A percentile compares a stretch with the other conserved stretches of the same genome.
Evolutionary conservation across 1,284 basidiomycete species (phyloP).

Genomic region (Ganoderma boninense): DNA sequence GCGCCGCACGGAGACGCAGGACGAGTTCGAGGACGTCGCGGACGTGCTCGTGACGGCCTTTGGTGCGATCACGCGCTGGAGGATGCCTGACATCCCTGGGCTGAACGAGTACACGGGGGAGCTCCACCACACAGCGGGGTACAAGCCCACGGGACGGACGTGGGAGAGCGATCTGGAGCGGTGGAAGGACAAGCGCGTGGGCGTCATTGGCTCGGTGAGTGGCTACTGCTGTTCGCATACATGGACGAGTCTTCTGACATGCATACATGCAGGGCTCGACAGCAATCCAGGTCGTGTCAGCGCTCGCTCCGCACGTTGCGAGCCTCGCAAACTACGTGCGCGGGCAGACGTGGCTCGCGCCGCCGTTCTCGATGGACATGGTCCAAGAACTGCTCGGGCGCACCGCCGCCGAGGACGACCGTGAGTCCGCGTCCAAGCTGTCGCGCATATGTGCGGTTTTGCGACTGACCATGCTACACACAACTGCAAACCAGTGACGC

Average conservation of each 20-base stretch:
- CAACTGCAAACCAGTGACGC: slow-evolving; percentile 45
- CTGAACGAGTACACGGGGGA: slow-evolving; percentile 58
- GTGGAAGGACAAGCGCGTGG: slow-evolving; percentile 15
- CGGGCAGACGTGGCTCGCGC: slow-evolving; percentile 67
- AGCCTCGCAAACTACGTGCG: slow-evolving; percentile 65
- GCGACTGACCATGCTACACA: too few relatives aligned
- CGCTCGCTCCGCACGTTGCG: slow-evolving; percentile 61
- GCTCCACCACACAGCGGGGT: slow-evolving; percentile 63
- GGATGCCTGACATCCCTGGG: slow-evolving; percentile 66
- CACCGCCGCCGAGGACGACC: slow-evolving; percentile 42
- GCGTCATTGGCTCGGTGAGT: slow-evolving; percentile 10
- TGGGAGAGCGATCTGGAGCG: slow-evolving; percentile 51
- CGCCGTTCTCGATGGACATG: slow-evolving; percentile 53
- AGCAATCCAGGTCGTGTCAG: slow-evolving; percentile 67
- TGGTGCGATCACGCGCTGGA: slow-evolving; percentile 60
- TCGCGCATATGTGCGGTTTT: too few relatives aligned
- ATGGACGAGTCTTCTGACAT: neutral
- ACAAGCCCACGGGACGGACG: slow-evolving; percentile 54
- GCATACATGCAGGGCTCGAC: slow-evolving; percentile 58
- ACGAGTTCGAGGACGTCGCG: slow-evolving; percentile 58
- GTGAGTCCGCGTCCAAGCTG: slow-evolving; percentile 44
- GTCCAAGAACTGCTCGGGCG: slow-evolving; percentile 49
- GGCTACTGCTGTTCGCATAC: too few relatives aligned
- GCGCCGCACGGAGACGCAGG: slow-evolving; percentile 42
- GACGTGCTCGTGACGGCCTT: slow-evolving; percentile 61